A percentile compares a stretch with the other conserved stretches of the same genome.
Conservation (phyloP, 2,329 filamentous ascomycete species). For the Coniochaeta prunicola region DNA sequence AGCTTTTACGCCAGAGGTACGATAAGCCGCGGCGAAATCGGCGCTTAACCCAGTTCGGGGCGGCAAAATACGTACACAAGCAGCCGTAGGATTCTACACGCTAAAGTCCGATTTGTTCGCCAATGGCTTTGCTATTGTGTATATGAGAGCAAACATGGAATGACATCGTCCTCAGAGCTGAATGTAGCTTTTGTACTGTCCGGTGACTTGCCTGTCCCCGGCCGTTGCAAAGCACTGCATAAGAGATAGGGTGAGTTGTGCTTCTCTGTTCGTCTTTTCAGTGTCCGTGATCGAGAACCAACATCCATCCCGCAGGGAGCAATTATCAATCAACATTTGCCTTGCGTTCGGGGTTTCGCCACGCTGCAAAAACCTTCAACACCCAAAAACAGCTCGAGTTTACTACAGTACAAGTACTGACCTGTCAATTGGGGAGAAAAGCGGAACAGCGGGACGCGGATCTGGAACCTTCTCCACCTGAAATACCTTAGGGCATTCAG, state of each 20-base stretch:
- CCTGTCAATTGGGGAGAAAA: not conserved
- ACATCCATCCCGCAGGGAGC: not conserved
- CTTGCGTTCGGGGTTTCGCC: not conserved
- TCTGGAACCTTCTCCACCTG: conserved; percentile 1
- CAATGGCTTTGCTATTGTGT: not conserved
- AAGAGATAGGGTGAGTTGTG: not conserved
- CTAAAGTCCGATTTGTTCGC: not conserved
- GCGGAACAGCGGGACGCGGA: not conserved
- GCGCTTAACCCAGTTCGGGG: not conserved
- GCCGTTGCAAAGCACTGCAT: not conserved
- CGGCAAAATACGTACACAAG: not conserved
- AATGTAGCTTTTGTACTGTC: not conserved
- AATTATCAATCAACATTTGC: not conserved
- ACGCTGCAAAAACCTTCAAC: not conserved
- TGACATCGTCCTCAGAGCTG: not conserved
- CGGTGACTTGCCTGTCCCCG: not conserved
- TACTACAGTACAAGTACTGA: not conserved
- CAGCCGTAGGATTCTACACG: not conserved
- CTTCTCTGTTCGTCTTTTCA: not conserved
- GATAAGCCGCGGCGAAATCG: too few species aligned
- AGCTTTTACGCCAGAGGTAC: too few species aligned
- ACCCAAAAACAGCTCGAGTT: too few species aligned
- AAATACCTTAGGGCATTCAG: not conserved
- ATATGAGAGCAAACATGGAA: not conserved
- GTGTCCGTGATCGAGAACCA: not conserved